phyloP scores from a whole-genome alignment of 169 alveolate genomes.

The Plasmodium vivax region DNA sequence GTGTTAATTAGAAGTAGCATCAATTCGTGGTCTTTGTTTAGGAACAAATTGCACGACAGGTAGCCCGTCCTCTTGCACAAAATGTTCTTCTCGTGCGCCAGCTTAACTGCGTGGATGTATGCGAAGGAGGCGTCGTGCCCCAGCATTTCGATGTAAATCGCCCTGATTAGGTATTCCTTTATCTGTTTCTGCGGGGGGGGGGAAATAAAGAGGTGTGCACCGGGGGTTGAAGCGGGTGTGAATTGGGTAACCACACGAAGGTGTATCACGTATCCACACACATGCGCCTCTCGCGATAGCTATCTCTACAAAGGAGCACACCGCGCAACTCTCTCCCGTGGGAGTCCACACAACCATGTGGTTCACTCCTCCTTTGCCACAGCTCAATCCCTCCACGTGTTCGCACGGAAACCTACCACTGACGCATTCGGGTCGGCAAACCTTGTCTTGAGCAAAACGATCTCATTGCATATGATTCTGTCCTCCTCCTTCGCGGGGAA shows the following conservation, averaged over 20 bases:
- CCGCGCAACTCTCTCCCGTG: background rate
- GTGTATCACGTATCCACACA: background rate
- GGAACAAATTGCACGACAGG: constrained; percentile 91
- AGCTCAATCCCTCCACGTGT: background rate
- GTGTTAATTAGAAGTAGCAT: constrained; percentile 94
- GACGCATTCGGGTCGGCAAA: constrained; percentile 85
- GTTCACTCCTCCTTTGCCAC: background rate
- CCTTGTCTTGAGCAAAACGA: constrained; percentile 83
- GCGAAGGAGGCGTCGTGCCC: constrained; percentile 96
- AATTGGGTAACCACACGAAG: background rate
- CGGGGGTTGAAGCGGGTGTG: background rate
- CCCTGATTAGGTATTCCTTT: constrained; percentile 92
- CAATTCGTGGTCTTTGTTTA: constrained; percentile 90
- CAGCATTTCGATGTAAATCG: constrained; percentile 96
- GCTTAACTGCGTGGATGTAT: constrained; percentile 94
- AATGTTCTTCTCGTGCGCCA: constrained; percentile 92
- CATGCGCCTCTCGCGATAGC: background rate
- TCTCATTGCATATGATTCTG: constrained; percentile 89
- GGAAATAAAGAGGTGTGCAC: background rate
- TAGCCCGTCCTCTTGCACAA: constrained; percentile 90
- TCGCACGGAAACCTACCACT: constrained; percentile 84
- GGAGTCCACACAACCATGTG: background rate
- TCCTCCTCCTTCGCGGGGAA: constrained; percentile 85
- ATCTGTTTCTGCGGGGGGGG: constrained; percentile 73
- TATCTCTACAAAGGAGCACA: background rate